phyloP scores from a whole-genome alignment of 1,139 yeast species.

The Meyerozyma smithsonii region DNA sequence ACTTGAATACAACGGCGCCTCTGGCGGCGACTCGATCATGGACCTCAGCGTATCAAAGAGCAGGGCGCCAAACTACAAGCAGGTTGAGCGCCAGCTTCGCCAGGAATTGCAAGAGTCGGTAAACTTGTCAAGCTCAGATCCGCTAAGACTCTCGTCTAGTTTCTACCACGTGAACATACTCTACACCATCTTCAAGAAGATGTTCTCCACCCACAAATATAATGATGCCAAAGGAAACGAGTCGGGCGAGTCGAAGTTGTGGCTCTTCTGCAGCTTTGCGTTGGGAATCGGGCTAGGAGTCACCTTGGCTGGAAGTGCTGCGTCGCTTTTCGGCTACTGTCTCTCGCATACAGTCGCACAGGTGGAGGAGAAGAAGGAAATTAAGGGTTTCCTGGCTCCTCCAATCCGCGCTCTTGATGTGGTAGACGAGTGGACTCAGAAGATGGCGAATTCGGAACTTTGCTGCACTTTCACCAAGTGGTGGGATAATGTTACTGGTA shows the following conservation, averaged over 20 bases:
- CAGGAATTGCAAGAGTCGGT: constrained; percentile 25
- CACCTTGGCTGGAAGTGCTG: constrained; percentile 21
- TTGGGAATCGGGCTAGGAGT: constrained; percentile 36
- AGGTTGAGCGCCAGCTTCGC: constrained; percentile 28
- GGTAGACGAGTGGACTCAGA: neutral
- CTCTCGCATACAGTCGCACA: constrained; percentile 7
- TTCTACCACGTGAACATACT: constrained; percentile 18
- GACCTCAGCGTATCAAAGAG: neutral
- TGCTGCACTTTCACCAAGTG: neutral
- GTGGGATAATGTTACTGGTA: neutral
- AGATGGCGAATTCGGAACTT: neutral
- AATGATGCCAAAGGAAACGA: constrained; percentile 3
- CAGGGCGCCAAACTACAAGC: constrained; percentile 23
- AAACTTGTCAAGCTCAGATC: constrained; percentile 24
- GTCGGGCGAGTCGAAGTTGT: constrained; percentile 11
- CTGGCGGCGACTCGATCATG: constrained; percentile 2
- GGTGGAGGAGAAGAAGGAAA: neutral
- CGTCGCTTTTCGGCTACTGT: constrained; percentile 13
- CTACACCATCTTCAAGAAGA: constrained; percentile 13
- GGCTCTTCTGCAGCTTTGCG: constrained; percentile 29
- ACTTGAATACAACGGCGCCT: constrained; percentile 8
- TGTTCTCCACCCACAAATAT: constrained; percentile 9
- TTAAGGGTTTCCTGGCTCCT: neutral
- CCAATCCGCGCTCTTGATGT: neutral
- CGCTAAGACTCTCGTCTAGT: constrained; percentile 26